Conservation (phyloP, 2,329 filamentous ascomycete genomes). For the Acrodontium crateriforme region DNA sequence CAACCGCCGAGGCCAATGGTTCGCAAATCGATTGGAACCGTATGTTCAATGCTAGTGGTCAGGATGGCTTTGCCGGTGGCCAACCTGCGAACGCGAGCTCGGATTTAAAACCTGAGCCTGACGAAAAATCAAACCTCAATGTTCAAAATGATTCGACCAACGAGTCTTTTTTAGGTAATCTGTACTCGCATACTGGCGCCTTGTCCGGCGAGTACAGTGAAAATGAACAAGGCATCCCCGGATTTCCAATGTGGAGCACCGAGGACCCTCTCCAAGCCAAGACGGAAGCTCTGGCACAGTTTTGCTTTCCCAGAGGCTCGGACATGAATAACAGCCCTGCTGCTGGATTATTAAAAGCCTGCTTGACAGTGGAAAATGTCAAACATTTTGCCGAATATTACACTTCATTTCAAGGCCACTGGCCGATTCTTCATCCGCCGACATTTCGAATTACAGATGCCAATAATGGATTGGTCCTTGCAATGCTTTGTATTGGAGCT, state of each 20-base stretch:
- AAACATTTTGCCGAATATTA: slow-evolving; percentile 59
- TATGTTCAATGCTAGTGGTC: slow-evolving; percentile 30
- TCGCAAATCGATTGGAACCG: slow-evolving; percentile 29
- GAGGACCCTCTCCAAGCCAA: slow-evolving; percentile 34
- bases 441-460: slow-evolving; percentile 55
- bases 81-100: slow-evolving; percentile 32
- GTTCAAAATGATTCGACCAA: slow-evolving; percentile 28
- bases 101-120: slow-evolving; percentile 31
- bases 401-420: slow-evolving; percentile 59
- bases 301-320: slow-evolving; percentile 43
- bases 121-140: slow-evolving; percentile 26
- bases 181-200: slow-evolving; percentile 32
- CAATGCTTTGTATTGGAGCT: slow-evolving; percentile 60
- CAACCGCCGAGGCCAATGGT: slow-evolving; percentile 19
- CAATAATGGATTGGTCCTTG: slow-evolving; percentile 52
- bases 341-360: slow-evolving; percentile 28
- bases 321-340: slow-evolving; percentile 41
- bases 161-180: slow-evolving; percentile 35
- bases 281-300: slow-evolving; percentile 31
- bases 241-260: slow-evolving; percentile 29
- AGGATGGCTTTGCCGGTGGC: slow-evolving; percentile 33
- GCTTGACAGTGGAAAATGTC: slow-evolving; percentile 54
- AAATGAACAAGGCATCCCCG: slow-evolving; percentile 19
- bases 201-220: slow-evolving; percentile 26
- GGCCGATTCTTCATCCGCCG: slow-evolving; percentile 57